Conservation (phyloP, 768 basidiomycete species). For the Fistulinella prunicolor region DNA sequence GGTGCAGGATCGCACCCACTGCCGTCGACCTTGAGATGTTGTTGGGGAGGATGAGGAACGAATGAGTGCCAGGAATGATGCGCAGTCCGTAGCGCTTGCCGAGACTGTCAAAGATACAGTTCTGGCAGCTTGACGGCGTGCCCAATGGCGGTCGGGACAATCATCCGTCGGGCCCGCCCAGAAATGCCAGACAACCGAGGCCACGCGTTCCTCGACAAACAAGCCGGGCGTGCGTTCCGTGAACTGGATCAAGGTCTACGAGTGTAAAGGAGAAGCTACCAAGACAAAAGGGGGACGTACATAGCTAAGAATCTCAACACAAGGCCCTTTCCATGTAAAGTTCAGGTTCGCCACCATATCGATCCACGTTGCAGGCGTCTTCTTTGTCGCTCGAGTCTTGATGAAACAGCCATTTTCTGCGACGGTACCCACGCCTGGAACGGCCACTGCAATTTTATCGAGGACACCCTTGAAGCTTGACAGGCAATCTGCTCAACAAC, state of each 20-base stretch:
- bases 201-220: slow-evolving; percentile 79
- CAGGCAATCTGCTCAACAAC: slow-evolving; percentile 73
- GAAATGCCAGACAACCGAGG: slow-evolving; percentile 83
- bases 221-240: slow-evolving; percentile 75
- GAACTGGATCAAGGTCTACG: too few relatives aligned
- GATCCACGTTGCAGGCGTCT: slow-evolving; percentile 53
- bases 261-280: neutral
- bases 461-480: slow-evolving; percentile 60
- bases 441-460: slow-evolving; percentile 55
- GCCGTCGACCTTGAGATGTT: slow-evolving; percentile 78
- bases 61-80: slow-evolving; percentile 76
- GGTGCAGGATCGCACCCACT: slow-evolving; percentile 74
- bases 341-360: slow-evolving; percentile 79
- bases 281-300: too few relatives aligned
- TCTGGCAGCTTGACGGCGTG: slow-evolving; percentile 88
- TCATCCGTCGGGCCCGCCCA: slow-evolving; percentile 57
- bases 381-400: slow-evolving; percentile 45
- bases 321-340: slow-evolving; percentile 76
- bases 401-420: slow-evolving; percentile 90
- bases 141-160: slow-evolving; percentile 49
- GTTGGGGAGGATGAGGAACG: slow-evolving; percentile 80
- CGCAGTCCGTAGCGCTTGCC: slow-evolving; percentile 81
- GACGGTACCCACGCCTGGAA: slow-evolving; percentile 75
- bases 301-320: slow-evolving; percentile 81
- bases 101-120: slow-evolving; percentile 86